phyloP scores from a whole-genome alignment of 1,139 yeast genomes.

The Sugiyamaella grinbergsii region DNA sequence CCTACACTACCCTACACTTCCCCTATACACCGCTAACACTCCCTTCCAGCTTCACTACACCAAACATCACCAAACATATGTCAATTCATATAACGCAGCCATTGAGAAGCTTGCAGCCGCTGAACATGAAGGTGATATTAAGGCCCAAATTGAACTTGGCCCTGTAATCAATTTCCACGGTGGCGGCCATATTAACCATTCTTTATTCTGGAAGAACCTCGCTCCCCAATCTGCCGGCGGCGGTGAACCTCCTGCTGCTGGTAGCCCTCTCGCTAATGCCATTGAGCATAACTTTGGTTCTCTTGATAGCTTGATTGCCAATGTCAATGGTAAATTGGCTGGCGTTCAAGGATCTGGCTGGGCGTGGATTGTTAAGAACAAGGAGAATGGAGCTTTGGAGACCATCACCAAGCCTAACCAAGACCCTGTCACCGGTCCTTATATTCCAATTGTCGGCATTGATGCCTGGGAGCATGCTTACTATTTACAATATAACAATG shows the following conservation, averaged over 20 bases:
- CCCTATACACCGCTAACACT: neutral
- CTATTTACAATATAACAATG: slow-evolving; percentile 93
- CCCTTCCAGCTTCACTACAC: slow-evolving; percentile 59
- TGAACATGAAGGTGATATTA: slow-evolving; percentile 62
- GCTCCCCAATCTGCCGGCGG: slow-evolving; percentile 84
- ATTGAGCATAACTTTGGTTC: slow-evolving; percentile 72
- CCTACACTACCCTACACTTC: too few relatives aligned
- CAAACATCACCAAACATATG: slow-evolving; percentile 95
- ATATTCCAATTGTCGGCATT: slow-evolving; percentile 83
- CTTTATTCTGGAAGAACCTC: slow-evolving; percentile 86
- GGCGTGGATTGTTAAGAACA: slow-evolving; percentile 93
- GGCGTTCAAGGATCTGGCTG: slow-evolving; percentile 98
- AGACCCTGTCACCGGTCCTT: slow-evolving; percentile 77
- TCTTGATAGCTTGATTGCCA: slow-evolving; percentile 66
- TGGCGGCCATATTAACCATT: slow-evolving; percentile 90
- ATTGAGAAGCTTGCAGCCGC: slow-evolving; percentile 79
- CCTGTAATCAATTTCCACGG: slow-evolving; percentile 90
- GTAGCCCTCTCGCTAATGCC: slow-evolving; percentile 61
- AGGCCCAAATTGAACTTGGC: slow-evolving; percentile 67
- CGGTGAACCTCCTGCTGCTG: slow-evolving; percentile 72
- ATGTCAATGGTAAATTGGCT: slow-evolving; percentile 79
- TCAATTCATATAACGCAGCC: slow-evolving; percentile 82
- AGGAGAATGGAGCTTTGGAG: slow-evolving; percentile 77
- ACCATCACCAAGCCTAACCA: slow-evolving; percentile 88
- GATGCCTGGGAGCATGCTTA: slow-evolving; percentile 99